Evolutionary conservation across 2,329 filamentous ascomycete genomes (phyloP), one percentile per base, ranked within the genome.

Genomic region (Rosellinia necatrix): DNA sequence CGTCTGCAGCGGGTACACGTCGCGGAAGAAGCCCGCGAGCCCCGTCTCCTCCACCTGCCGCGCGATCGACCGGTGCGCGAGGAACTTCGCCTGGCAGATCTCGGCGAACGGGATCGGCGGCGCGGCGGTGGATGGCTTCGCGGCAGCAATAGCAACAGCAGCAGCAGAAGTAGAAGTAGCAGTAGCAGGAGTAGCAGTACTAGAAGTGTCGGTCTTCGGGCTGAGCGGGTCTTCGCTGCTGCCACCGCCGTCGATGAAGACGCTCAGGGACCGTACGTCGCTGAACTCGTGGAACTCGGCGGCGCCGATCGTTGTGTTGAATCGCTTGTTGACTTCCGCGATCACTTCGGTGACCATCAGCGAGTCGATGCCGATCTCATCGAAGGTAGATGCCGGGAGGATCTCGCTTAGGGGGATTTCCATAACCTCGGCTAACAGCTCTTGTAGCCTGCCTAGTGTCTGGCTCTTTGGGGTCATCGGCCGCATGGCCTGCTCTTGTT

Each of bases 291-390:
- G 19, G 15, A 55, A 50, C 8, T 49, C 44, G 8, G 27, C 37
- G 2, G 32, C 0, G 10, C 5, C 15, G 6, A 55, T 15, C n/a
- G 10, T 21, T 13, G 21, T 27, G n/a, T 38, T 22, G 12, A 55
- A 55, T 30, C 30, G 44, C 10, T 43, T 49, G 8, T 55, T 42
- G 9, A 50, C 53, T 7, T 64, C 62, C 3, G 29, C 53, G n/a
- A 62, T 19, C 10, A 64, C 40, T 37, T 64, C 64, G 1, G 61
- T 65, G 1, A 47, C 48, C 32, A 60, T 49, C 7, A 66, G 15
- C 0, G 64, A 66, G 30, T 66, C 64, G 12, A 66, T 49, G 1
- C 62, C 61, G 10, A 66, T 51, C 4, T 65, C 62, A 7, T 49
- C 43, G 1, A 66, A 42, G 0, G 46, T 47, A 1, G 49, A 37